Evolutionary conservation across 2,329 filamentous ascomycete genomes (phyloP).

Genomic region (Colletotrichum sp.): DNA sequence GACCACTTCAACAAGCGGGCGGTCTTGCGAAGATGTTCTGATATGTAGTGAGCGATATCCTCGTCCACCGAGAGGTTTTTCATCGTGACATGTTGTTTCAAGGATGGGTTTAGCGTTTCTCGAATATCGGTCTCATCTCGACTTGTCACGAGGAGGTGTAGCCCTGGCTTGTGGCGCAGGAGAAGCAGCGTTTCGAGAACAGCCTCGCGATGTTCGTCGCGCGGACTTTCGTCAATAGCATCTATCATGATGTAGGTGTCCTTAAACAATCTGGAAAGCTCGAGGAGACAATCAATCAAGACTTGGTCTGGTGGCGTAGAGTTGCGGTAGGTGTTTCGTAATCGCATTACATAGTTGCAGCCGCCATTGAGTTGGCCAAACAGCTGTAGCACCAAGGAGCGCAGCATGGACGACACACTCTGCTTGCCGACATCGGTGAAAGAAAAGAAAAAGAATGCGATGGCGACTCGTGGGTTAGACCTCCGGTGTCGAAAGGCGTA

Average conservation of each 20-base stretch:
- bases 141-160: constrained; percentile 38
- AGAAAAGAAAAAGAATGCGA: constrained; percentile 45
- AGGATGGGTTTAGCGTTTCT: constrained; percentile 14
- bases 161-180: constrained; percentile 11
- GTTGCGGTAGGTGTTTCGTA: not conserved
- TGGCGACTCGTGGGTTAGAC: constrained; percentile 25
- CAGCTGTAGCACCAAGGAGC: constrained; percentile 37
- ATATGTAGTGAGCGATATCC: not conserved
- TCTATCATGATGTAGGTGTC: constrained; percentile 40
- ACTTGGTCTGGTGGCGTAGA: not conserved
- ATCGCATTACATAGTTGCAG: not conserved
- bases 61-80: not conserved
- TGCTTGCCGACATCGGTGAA: constrained; percentile 40
- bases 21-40: not conserved
- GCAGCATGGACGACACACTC: constrained; percentile 32
- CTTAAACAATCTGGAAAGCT: constrained; percentile 29
- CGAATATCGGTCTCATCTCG: constrained; percentile 35
- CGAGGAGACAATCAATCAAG: constrained; percentile 21
- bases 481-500: constrained; percentile 23
- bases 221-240: constrained; percentile 40
- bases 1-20: not conserved
- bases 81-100: constrained; percentile 15
- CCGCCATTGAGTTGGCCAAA: constrained; percentile 19
- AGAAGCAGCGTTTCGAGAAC: constrained; percentile 23
- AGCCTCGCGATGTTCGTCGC: constrained; percentile 17